Evolutionary conservation across 2,329 filamentous ascomycete genomes (phyloP).

Genomic region (Cercospora citrullina): DNA sequence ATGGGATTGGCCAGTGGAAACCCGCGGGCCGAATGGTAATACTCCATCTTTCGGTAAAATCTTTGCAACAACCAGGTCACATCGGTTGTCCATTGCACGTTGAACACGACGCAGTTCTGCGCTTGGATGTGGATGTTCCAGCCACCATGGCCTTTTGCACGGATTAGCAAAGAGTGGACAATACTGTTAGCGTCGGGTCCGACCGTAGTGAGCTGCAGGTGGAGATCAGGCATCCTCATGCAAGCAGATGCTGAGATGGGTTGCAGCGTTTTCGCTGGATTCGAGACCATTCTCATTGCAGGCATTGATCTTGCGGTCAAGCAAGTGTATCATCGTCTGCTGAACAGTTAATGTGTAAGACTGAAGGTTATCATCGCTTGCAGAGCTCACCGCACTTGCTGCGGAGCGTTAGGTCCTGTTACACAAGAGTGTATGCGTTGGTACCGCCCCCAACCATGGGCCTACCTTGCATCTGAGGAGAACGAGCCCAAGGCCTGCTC

Average conservation of each 20-base stretch:
- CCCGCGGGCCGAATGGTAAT: background rate
- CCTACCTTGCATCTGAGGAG: background rate
- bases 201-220: background rate
- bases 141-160: background rate
- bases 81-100: background rate
- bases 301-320: background rate
- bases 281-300: background rate
- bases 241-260: background rate
- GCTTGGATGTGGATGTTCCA: background rate
- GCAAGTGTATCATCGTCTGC: background rate
- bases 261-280: background rate
- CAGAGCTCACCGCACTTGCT: background rate
- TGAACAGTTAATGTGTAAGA: background rate
- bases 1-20: background rate
- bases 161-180: background rate
- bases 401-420: background rate
- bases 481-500: background rate
- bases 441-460: background rate
- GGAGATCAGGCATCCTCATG: background rate
- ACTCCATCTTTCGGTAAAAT: background rate
- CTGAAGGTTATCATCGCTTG: background rate
- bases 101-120: background rate
- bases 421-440: background rate
- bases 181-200: background rate
- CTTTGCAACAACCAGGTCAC: background rate